A percentile compares a stretch with the other conserved stretches of the same genome.
Evolutionary conservation across 2,329 filamentous ascomycete genomes (phyloP).

Genomic region (Albophoma yamanashiensis): DNA sequence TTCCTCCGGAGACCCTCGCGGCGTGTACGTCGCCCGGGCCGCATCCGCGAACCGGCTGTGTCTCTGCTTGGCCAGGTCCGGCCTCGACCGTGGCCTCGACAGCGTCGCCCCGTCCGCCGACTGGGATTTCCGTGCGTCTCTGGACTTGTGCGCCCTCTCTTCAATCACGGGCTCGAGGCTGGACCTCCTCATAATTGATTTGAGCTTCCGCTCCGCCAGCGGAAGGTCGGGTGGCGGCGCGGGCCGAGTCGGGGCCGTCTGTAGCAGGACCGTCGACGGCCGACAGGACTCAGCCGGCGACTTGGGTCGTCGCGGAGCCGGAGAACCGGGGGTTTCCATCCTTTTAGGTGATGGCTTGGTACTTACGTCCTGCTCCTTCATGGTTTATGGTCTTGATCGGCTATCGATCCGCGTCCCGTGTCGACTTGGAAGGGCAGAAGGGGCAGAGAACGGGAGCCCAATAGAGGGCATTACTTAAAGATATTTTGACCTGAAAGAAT

Average conservation of each 20-base stretch:
- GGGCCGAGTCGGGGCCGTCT: background rate
- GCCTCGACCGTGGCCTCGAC: constrained; percentile 1
- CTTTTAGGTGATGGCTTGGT: background rate
- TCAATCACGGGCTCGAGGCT: constrained; percentile 19
- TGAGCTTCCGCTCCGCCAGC: constrained; percentile 8
- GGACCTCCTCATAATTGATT: constrained; percentile 8
- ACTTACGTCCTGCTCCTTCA: background rate
- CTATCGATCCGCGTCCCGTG: background rate
- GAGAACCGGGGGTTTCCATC: background rate
- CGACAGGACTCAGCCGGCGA: background rate
- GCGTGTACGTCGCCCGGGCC: constrained; percentile 8
- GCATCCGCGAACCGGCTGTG: background rate
- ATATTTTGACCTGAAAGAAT: background rate
- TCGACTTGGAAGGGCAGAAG: background rate
- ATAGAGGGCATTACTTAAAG: background rate
- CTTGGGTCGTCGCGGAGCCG: background rate
- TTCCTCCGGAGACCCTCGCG: constrained; percentile 21
- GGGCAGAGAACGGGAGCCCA: background rate
- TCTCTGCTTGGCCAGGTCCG: background rate
- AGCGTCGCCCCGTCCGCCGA: constrained; percentile 4
- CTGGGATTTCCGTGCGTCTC: constrained; percentile 6
- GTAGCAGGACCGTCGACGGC: background rate
- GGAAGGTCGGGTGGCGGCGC: background rate
- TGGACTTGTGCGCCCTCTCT: constrained; percentile 10
- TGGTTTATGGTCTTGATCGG: background rate